Evolutionary conservation across 2,329 filamentous ascomycete species (phyloP), one percentile per base, ranked within the genome.

Genomic region (Orbilia oligospora): DNA sequence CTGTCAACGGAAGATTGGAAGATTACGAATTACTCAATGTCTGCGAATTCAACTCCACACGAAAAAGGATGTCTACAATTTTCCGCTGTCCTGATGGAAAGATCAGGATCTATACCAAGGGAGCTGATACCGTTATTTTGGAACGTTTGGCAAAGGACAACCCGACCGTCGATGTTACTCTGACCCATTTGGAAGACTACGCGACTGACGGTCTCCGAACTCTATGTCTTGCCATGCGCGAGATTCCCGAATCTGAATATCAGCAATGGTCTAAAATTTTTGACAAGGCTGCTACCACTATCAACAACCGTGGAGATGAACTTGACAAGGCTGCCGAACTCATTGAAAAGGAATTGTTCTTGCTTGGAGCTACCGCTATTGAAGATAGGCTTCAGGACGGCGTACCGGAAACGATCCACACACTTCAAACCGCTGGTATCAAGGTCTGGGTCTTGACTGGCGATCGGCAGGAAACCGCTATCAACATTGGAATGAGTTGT

Each of bases 401-500:
- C 68, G 96, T 99, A 16, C 96, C 96, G 1, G 96, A 99, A 84
- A 99, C 96, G 0, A 99, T 99, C 75, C 94, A 97, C 84, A 99
- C 96, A 0, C 87, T 99, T 30, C 97, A 99, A 84, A 93, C 94
- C 80, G 96, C 97, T 24, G 95, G 94, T 67, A 98, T 99, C 87
- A 99, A 99, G 86, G 91, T 99, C 70, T 99, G 96, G 96, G 96
- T 99, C 20, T 85, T 99, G 84, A 99, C 96, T 46, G 96, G 96
- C 82, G 96, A 99, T 87, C 90, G 96, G 82, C 97, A 99, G 85
- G 96, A 99, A 85, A 99, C 96, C 30, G 96, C 96, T 71, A 99
- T 99, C 88, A 99, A 99, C 84, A 99, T 99, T 81, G 96, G 97
- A 80, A 99, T 99, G 96, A 97, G 94, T 84, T 99, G 96, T 86